Conservation (phyloP, 768 basidiomycete genomes). For the Boletus fagicola region DNA sequence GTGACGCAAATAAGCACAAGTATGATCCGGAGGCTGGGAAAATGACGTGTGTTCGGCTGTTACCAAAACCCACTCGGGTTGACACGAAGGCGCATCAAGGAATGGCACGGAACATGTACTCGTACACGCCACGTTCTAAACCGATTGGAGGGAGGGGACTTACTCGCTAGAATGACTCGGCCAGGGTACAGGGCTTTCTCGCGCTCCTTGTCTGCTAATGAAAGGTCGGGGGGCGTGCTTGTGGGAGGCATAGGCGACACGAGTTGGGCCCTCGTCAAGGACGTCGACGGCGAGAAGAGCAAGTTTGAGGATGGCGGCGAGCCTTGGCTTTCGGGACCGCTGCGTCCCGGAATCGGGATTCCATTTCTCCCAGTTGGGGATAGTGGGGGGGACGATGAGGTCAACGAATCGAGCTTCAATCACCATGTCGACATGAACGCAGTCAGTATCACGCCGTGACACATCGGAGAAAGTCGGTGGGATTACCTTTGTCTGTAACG, state of each 20-base stretch:
- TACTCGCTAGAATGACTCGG: constrained; percentile 81
- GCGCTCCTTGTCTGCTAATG: constrained; percentile 54
- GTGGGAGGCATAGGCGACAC: constrained; percentile 29
- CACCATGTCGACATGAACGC: background rate
- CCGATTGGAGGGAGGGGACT: constrained; percentile 30
- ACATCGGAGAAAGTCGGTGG: background rate
- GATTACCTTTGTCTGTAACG: constrained; percentile 72
- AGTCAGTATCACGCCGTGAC: background rate
- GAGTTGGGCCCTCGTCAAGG: constrained; percentile 25
- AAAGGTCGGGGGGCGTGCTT: constrained; percentile 19
- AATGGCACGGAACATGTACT: background rate
- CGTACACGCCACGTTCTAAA: background rate
- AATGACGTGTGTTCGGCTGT: background rate
- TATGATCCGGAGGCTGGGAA: constrained; percentile 13
- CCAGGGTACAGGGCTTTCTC: constrained; percentile 79
- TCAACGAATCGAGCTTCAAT: constrained; percentile 49
- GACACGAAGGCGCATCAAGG: background rate
- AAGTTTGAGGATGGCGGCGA: constrained; percentile 27
- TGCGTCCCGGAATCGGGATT: constrained; percentile 28
- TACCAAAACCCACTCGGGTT: background rate
- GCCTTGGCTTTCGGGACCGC: constrained; percentile 6
- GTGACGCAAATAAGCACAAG: constrained; percentile 4
- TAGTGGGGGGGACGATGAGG: constrained; percentile 29
- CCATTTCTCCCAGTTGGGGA: constrained; percentile 28
- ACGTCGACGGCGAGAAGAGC: constrained; percentile 31